Percentiles rank a stretch among this genome's conserved stretches.
Evolutionary conservation across 2,329 filamentous ascomycete genomes (phyloP).

Genomic region (Aspergillus calidoustus): DNA sequence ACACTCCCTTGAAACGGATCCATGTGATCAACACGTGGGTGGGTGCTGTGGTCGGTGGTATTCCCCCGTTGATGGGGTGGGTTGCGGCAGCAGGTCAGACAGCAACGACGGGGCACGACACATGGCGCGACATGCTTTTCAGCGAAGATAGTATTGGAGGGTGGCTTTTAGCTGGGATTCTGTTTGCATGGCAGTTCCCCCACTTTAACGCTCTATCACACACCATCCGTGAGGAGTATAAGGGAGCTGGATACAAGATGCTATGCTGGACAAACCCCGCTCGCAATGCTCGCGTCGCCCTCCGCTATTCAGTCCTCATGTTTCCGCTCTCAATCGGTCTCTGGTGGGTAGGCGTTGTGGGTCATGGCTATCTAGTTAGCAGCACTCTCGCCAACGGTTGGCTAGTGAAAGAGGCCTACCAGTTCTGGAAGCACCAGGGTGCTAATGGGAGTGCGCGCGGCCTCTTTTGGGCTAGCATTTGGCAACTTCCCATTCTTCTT

Average conservation of each 20-base stretch:
- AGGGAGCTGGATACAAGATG: conserved; percentile 69
- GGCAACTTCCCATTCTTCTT: conserved; percentile 89
- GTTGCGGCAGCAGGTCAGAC: conserved; percentile 89
- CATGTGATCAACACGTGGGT: conserved; percentile 92
- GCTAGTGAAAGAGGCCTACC: conserved; percentile 78
- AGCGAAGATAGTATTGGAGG: conserved; percentile 73
- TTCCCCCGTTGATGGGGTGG: conserved; percentile 98
- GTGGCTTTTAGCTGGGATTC: conserved; percentile 81
- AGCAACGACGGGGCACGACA: conserved; percentile 71
- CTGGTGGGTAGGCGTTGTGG: conserved; percentile 79
- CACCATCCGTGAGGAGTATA: conserved; percentile 88
- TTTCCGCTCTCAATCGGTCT: conserved; percentile 83
- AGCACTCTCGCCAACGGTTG: conserved; percentile 84
- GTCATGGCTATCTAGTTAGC: conserved; percentile 80
- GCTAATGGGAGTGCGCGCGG: conserved; percentile 78
- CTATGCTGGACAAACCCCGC: conserved; percentile 85
- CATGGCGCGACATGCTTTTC: conserved; percentile 78
- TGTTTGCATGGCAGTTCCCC: conserved; percentile 97
- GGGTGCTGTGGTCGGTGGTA: conserved; percentile 87
- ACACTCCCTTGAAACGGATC: conserved; percentile 89
- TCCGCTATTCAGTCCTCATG: conserved; percentile 84
- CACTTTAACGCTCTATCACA: conserved; percentile 96
- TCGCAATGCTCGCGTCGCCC: conserved; percentile 81
- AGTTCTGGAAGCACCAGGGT: conserved; percentile 80
- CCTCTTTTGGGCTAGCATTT: conserved; percentile 96